Percentiles rank a stretch among this genome's conserved stretches.
Evolutionary conservation across 768 basidiomycete genomes (phyloP).

Genomic region (Trametes meyenii): DNA sequence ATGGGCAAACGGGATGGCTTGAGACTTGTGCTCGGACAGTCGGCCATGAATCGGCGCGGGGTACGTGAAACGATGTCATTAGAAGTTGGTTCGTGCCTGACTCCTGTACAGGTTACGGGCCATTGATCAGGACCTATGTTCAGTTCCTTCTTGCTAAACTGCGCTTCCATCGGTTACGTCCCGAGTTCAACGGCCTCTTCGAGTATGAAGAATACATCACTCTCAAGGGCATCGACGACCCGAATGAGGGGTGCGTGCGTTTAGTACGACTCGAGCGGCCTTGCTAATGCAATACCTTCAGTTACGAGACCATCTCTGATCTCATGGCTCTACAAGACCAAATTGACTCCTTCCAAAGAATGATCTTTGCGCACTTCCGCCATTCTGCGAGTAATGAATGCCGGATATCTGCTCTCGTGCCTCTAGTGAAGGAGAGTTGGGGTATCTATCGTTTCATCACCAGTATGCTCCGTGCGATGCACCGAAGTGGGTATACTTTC

Average conservation of each 20-base stretch:
- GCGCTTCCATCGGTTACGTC: slow-evolving; percentile 91
- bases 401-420: slow-evolving; percentile 93
- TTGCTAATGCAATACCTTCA: slow-evolving; percentile 35
- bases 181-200: slow-evolving; percentile 98
- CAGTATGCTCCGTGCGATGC: slow-evolving; percentile 97
- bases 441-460: slow-evolving; percentile 99
- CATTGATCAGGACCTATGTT: slow-evolving; percentile 94
- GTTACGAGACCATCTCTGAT: slow-evolving; percentile 97
- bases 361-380: slow-evolving; percentile 94
- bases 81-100: not conserved
- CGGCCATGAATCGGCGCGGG: slow-evolving; percentile 74
- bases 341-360: slow-evolving; percentile 98
- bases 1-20: slow-evolving; percentile 95
- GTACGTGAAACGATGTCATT: slow-evolving; percentile 40
- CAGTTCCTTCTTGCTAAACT: slow-evolving; percentile 95
- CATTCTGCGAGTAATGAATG: slow-evolving; percentile 95
- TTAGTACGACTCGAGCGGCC: not conserved
- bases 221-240: slow-evolving; percentile 96
- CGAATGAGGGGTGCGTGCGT: slow-evolving; percentile 89
- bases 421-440: slow-evolving; percentile 98
- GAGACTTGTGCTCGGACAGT: slow-evolving; percentile 95
- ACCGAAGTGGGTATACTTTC: slow-evolving; percentile 64
- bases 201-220: slow-evolving; percentile 99
- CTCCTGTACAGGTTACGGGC: slow-evolving; percentile 72
- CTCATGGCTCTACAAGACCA: slow-evolving; percentile 98